Base-by-base conservation (phyloP, 176 grass and related monocot genomes). In the Aegilops umbellulata region DNA sequence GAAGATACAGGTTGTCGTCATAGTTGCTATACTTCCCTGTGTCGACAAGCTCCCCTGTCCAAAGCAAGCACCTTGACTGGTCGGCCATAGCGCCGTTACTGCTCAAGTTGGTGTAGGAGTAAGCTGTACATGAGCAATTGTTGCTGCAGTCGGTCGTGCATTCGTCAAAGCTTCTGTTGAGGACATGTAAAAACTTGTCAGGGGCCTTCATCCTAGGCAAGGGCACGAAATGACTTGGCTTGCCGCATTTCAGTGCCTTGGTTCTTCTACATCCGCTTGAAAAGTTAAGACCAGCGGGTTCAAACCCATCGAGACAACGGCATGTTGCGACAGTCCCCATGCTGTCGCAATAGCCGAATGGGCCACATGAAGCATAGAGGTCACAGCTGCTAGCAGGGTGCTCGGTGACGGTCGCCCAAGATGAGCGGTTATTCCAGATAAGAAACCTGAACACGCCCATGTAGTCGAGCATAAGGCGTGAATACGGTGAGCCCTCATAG, bases 51-150 rank as follows among this genome's bases (percentile, higher is more conserved):
- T 92, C 86, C 73, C 58, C 36, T 0, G 23, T 87, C 90, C 90
- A 92, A 36, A 88, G 32, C 3, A 92, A 47, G 74, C 89, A 91
- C 8, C 42, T 69, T 20, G 85, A 78, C 11, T 72, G 78, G 70
- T 87, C 74, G 2, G 55, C 24, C 4, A 22, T 57, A 0, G 24
- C 3, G 6, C 41, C 14, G 1, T 7, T 2, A 17, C 14, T 16
- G 3, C 41, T 75, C 71, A 75, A 29, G 23, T 49, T 51, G 7
- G 6, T 15, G 23, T 75, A 51, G 17, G 89, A 68, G 46, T 88
- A 91, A 15, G 85, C 89, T 27, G 14, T 44, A 27, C 89, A 88
- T 1, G 85, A 91, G 64, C 89, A 91, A 76, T 91, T 81, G 16
- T 36, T 65, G 11, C 58, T 67, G 68, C 85, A 91, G 66, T 77